phyloP scores from a whole-genome alignment of 495 filamentous ascomycete genomes.

The Daldinia decipiens region DNA sequence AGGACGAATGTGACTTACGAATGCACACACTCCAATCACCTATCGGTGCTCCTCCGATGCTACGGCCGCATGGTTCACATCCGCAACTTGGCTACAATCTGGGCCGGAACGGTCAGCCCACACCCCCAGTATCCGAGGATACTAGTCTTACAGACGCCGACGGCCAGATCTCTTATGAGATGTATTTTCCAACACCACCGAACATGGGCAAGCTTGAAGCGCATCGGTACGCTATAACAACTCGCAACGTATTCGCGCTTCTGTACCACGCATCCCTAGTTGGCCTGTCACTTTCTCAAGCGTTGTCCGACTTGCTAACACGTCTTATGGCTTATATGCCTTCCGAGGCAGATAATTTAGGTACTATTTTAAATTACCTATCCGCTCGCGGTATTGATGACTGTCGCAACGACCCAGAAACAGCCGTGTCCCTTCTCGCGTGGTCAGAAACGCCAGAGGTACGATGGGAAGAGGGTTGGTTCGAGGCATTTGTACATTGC shows the following conservation, averaged over 20 bases:
- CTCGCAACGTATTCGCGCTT: conserved; percentile 72
- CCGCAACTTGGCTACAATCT: conserved; percentile 43
- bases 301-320: conserved; percentile 65
- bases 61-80: conserved; percentile 49
- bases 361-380: conserved; percentile 67
- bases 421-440: conserved; percentile 69
- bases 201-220: conserved; percentile 57
- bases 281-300: conserved; percentile 67
- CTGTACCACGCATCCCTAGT: conserved; percentile 66
- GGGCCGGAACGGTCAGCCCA: conserved; percentile 50
- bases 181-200: conserved; percentile 65
- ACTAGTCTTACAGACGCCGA: conserved; percentile 55
- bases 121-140: conserved; percentile 58
- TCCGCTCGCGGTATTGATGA: conserved; percentile 70
- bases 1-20: conserved; percentile 49
- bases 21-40: conserved; percentile 58
- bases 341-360: conserved; percentile 56
- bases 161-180: conserved; percentile 66
- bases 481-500: conserved; percentile 73
- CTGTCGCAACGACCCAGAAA: conserved; percentile 68
- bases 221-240: conserved; percentile 66
- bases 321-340: conserved; percentile 65
- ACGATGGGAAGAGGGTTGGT: conserved; percentile 72
- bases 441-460: conserved; percentile 71
- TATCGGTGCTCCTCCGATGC: conserved; percentile 55